phyloP scores from a whole-genome alignment of 768 basidiomycete species.

The Hypholoma sublateritium region DNA sequence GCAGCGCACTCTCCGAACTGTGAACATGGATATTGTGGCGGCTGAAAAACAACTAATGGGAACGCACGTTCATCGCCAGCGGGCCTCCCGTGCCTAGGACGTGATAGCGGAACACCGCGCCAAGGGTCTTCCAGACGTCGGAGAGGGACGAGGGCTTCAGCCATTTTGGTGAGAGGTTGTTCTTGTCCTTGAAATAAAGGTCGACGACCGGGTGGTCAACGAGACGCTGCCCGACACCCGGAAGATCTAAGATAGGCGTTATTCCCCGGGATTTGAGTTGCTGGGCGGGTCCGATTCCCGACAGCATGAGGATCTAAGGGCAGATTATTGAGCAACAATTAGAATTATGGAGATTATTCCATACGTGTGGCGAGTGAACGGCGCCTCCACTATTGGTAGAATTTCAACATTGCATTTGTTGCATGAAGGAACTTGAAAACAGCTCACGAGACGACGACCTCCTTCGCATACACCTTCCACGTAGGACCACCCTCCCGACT shows the following conservation, averaged over 20 bases:
- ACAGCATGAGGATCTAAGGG: constrained; percentile 62
- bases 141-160: constrained; percentile 31
- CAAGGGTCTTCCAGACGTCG: constrained; percentile 27
- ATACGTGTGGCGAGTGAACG: constrained; percentile 14
- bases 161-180: constrained; percentile 40
- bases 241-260: constrained; percentile 58
- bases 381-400: constrained; percentile 21
- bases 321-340: not conserved
- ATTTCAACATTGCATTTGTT: not conserved
- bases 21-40: not conserved
- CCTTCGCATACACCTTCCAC: constrained; percentile 53
- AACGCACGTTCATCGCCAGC: constrained; percentile 53
- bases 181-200: constrained; percentile 53
- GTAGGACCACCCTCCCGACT: constrained; percentile 31
- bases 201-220: constrained; percentile 69
- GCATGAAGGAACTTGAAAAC: not conserved
- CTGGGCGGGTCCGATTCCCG: constrained; percentile 71
- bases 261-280: constrained; percentile 58
- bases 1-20: constrained; percentile 57
- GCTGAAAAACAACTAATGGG: not conserved
- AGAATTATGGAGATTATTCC: not conserved
- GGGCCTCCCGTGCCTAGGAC: constrained; percentile 45
- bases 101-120: constrained; percentile 40
- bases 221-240: constrained; percentile 74
- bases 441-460: constrained; percentile 62